Conservation (phyloP, 345 rosid genomes). For the Mercurialis annua region DNA sequence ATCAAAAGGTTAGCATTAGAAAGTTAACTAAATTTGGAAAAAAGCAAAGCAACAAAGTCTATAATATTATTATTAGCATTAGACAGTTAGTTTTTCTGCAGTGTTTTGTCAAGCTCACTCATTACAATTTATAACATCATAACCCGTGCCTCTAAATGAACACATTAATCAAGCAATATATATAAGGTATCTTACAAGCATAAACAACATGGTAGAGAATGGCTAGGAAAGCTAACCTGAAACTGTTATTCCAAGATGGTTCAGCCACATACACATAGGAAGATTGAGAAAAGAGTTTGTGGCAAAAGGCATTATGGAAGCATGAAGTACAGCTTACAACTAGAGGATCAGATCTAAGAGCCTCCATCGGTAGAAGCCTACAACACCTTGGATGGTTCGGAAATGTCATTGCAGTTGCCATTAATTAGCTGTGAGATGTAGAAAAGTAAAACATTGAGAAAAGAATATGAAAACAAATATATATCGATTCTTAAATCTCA, state of each 20-base stretch:
- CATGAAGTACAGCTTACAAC: conserved; percentile 19
- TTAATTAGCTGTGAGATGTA: conserved; percentile 31
- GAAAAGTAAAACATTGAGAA: background rate
- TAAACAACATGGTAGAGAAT: background rate
- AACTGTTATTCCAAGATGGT: conserved; percentile 32
- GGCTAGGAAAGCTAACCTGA: conserved; percentile 29
- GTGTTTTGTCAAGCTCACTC: background rate
- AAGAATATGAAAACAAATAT: background rate
- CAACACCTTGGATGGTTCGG: conserved; percentile 27
- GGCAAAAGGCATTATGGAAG: conserved; percentile 34
- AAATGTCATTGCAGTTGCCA: conserved; percentile 33
- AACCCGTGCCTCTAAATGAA: background rate
- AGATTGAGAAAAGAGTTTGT: conserved; percentile 32
- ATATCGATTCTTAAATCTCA: background rate
- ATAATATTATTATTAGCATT: background rate
- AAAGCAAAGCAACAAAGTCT: background rate
- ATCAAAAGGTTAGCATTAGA: background rate
- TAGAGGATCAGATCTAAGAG: conserved; percentile 28
- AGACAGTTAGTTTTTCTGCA: background rate
- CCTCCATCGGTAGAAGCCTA: conserved; percentile 21
- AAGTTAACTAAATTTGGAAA: background rate
- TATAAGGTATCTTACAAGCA: background rate
- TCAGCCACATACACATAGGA: conserved; percentile 30
- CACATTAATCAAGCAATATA: background rate
- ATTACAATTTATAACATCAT: background rate